phyloP scores from a whole-genome alignment of 345 rosid species.

The Populus simonii region DNA sequence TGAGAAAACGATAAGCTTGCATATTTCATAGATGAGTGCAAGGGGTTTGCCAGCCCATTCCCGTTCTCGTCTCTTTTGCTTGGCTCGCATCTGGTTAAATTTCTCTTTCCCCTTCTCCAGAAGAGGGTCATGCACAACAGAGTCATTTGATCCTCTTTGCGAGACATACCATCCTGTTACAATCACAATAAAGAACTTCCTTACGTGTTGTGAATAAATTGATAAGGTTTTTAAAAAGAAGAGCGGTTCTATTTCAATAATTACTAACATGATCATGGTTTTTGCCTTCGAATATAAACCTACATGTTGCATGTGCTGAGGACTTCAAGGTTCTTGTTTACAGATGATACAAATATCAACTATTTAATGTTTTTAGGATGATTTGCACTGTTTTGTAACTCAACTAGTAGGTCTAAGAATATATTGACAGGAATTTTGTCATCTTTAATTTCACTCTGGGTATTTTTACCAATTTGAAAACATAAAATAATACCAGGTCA shows the following conservation, averaged over 20 bases:
- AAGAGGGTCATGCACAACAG: slow-evolving; percentile 85
- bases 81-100: slow-evolving; percentile 87
- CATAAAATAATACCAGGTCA: background rate
- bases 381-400: background rate
- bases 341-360: background rate
- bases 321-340: background rate
- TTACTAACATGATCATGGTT: background rate
- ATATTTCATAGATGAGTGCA: slow-evolving; percentile 17
- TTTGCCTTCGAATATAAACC: background rate
- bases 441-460: background rate
- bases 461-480: background rate
- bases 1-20: background rate
- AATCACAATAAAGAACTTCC: background rate
- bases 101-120: slow-evolving; percentile 95
- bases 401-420: background rate
- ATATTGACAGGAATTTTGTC: background rate
- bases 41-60: slow-evolving; percentile 98
- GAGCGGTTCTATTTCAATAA: background rate
- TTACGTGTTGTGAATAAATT: background rate
- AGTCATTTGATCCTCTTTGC: slow-evolving; percentile 80
- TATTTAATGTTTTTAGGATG: background rate
- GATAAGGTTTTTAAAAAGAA: background rate
- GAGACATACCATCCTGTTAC: slow-evolving; percentile 71
- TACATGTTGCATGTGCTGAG: background rate
- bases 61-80: slow-evolving; percentile 69